Evolutionary conservation across 1,284 basidiomycete species (phyloP), one percentile per base, ranked within the genome.

Genomic region (Leccinum subspadiceum): DNA sequence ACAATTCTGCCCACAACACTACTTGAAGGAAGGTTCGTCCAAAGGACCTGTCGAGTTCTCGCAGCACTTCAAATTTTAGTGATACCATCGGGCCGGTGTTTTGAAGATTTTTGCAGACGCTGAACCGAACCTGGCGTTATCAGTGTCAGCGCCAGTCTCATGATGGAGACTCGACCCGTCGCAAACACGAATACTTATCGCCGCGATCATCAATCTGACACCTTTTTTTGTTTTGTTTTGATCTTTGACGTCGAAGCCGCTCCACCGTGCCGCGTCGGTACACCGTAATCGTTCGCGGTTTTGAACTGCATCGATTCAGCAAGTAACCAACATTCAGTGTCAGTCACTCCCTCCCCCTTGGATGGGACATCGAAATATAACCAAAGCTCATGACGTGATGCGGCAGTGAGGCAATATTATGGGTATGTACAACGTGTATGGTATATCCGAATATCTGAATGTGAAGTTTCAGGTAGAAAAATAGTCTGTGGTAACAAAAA

Each of bases 381-480:
- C 31, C 41, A 26, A 37, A 49, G 29, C 33, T 26, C 48, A n/a
- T 41, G 37, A 56, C 26, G 48, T 48, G 44, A 22, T 46, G 12
- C 10, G 5, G 49, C 48, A 26, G 20, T 39, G 31, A 58, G 26
- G 17, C 41, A 10, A 61, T 31, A 46, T 6, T 22, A 48, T 22
- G 55, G 54, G 55, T 68, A 65, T 68, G 62, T 68, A 67, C 58
- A 65, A 56, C 31, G 31, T 29, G 49, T 37, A 55, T 67, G 65
- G 65, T 62, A 65, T 67, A 59, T 52, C 46, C 10, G 20, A 20
- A 20, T 20, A 46, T 46, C 44, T 65, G 54, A 64, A 39, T 5
- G 33, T 17, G 20, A 2, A 7, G 4, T 57, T 48, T 22, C 61
- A 60, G 31, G 39, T 33, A 29, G 20, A 48, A 48, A 8, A 44